phyloP scores from a whole-genome alignment of 1,284 basidiomycete genomes.

The Cutaneotrichosporon arboriforme region DNA sequence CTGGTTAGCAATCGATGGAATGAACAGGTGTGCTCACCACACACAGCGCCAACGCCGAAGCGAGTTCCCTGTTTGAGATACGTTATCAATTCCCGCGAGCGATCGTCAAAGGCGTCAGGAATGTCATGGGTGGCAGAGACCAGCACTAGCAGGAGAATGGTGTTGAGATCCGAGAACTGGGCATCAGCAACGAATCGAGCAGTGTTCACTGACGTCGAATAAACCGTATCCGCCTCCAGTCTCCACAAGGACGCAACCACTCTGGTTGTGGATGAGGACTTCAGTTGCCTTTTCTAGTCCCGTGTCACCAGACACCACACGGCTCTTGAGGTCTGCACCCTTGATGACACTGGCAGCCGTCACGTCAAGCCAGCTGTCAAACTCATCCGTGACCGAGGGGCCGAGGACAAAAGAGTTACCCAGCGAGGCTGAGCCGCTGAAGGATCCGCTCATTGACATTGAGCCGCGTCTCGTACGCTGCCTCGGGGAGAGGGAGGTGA shows the following conservation, averaged over 20 bases:
- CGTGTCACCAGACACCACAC: constrained; percentile 14
- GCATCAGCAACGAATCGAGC: not conserved
- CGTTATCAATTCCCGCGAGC: constrained; percentile 18
- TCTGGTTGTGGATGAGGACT: constrained; percentile 24
- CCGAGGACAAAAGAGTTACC: constrained; percentile 16
- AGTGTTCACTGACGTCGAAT: constrained; percentile 30
- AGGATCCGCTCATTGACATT: constrained; percentile 7
- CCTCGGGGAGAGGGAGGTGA: constrained; percentile 10
- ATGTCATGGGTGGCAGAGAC: constrained; percentile 19
- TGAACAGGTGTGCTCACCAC: constrained; percentile 22
- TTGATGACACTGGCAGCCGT: constrained; percentile 10
- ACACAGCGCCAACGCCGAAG: constrained; percentile 24
- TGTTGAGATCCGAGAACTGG: constrained; percentile 39
- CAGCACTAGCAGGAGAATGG: constrained; percentile 34
- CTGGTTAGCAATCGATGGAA: not conserved
- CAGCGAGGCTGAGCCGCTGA: constrained; percentile 8
- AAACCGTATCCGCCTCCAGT: constrained; percentile 21
- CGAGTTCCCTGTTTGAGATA: constrained; percentile 19
- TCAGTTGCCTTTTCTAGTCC: constrained; percentile 37
- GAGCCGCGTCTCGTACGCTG: constrained; percentile 2
- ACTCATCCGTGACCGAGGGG: constrained; percentile 11
- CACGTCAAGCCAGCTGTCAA: constrained; percentile 27
- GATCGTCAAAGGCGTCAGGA: constrained; percentile 12
- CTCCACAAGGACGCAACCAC: constrained; percentile 24
- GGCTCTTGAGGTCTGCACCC: not conserved